Base-by-base conservation (phyloP, 805 yeast species). In the Hanseniaspora mollemarum region DNA sequence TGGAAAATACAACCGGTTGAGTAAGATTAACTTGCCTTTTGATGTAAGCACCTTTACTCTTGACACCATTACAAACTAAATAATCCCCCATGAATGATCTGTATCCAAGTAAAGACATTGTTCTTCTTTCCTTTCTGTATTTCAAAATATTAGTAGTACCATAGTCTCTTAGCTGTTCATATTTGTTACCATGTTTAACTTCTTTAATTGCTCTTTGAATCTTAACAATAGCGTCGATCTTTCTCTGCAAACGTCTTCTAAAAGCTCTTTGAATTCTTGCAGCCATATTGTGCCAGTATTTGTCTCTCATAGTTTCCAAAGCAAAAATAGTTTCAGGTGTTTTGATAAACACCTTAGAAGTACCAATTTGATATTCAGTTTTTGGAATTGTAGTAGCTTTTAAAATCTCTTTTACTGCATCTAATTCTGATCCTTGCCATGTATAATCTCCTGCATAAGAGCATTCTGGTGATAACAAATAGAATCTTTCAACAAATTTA, bases 251-350 rank as follows among this genome's bases (percentile, higher is more conserved):
- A 62, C 82, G 85, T 59, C 85, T 73, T 70, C 98, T 77, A 85
- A 96, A 87, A 3, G 98, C 97, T 57, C 96, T 78, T 71, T 92
- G 99, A 58, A 92, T 90, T 59, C 94, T 78, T 3, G 95, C 88
- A 4, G 98, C 98, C 94, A 92, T 92, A 59, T 85, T 86, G 61
- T 87, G 90, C 97, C 98, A 92, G 64, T 87, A 92, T 69, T 81
- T 83, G 60, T 92, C 99, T 65, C 97, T 78, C 90, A 90, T 80
- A 59, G 86, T 90, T 67, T 92, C 99, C 53, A 92, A 70, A 0
- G 96, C 95, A 64, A 92, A 92, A 60, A 92, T 71, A 0, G 97
- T 90, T 64, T 92, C 98, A 9, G 98, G 98, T 12, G 94, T 87
- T 62, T 92, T 92, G 67, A 92, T 88, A 65, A 92, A 92, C 5